Base-by-base conservation (phyloP, 2,329 filamentous ascomycete species). In the Orbilia brochopaga region DNA sequence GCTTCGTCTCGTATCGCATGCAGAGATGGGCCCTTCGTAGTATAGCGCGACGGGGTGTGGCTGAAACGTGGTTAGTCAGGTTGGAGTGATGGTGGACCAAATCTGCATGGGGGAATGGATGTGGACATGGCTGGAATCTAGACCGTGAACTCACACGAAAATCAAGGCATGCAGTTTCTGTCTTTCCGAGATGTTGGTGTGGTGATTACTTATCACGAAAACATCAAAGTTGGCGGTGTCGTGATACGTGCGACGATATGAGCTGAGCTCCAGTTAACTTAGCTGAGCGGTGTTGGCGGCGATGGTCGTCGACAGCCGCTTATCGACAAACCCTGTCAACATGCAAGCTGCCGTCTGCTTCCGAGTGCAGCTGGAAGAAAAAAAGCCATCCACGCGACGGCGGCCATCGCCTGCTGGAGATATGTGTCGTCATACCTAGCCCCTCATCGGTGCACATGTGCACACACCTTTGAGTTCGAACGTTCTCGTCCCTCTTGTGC, bases 191-290 rank as follows among this genome's bases (percentile, higher is more conserved):
- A 32, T 8, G 27, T 32, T 32, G 27, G 27, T 21, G 17, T 48
- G 44, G 21, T 42, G 44, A 48, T 48, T 48, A 48, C 44, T 23
- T 48, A 48, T 48, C 44, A 48, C 17, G 44, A 48, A 19, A 42
- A 32, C 27, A 13, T 42, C n/a, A 13, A 37, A 42, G 13, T 13
- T 42, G 37, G 13, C 15, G n/a, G 37, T 6, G 37, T 42, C n/a
- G 37, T 42, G 37, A 42, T 13, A 42, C 37, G 13, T 32, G 8
- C 27, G 27, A 32, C 4, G 27, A 32, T 8, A 8, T 32, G 27
- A 4, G 27, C 40, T 15, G 13, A 17, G 40, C 40, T 15, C 5
- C 17, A 17, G 40, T 13, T 15, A 13, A 44, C 4, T 15, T 5
- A 17, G 40, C 11, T n/a, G n/a, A 13, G 40, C 11, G 40, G 40